Percentiles rank a stretch among this genome's conserved stretches.
phyloP scores from a whole-genome alignment of 192 early-diverging fungal species.

The Gonapodya sp. region DNA sequence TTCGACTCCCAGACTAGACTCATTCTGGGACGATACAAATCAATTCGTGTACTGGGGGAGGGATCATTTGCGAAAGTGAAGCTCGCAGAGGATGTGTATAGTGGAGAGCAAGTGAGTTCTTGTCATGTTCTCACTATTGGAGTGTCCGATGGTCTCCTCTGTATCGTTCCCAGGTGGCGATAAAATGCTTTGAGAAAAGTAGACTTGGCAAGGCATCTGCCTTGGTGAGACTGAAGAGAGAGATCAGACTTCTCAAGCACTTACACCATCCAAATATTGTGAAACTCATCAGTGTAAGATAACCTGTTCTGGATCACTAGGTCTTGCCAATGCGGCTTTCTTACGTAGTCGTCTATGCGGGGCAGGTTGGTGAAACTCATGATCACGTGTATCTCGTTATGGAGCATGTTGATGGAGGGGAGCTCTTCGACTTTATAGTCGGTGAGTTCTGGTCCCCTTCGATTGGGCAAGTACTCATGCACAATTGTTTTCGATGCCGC shows the following conservation, averaged over 20 bases:
- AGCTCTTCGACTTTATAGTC: conserved; percentile 48
- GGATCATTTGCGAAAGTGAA: background rate
- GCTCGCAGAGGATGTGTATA: background rate
- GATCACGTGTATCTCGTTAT: conserved; percentile 48
- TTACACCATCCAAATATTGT: conserved; percentile 45
- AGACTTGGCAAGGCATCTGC: background rate
- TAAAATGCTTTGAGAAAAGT: background rate
- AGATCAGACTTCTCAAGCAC: conserved; percentile 33
- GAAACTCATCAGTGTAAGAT: too few species aligned
- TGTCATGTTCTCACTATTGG: background rate
- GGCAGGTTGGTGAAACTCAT: conserved; percentile 36
- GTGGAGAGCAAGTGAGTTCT: background rate
- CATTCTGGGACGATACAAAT: background rate
- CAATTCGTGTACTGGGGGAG: background rate
- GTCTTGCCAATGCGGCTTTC: background rate
- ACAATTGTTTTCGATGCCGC: too few species aligned
- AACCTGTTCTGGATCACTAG: background rate
- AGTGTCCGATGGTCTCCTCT: background rate
- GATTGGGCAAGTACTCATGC: too few species aligned
- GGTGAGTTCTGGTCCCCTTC: too few species aligned
- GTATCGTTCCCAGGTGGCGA: background rate
- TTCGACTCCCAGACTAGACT: background rate
- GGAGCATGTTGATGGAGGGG: conserved; percentile 46
- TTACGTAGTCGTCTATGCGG: background rate
- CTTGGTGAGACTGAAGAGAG: conserved; percentile 16